Evolutionary conservation across 768 basidiomycete species (phyloP), one percentile per base, ranked within the genome.

Genomic region (Hortiboletus campestris): DNA sequence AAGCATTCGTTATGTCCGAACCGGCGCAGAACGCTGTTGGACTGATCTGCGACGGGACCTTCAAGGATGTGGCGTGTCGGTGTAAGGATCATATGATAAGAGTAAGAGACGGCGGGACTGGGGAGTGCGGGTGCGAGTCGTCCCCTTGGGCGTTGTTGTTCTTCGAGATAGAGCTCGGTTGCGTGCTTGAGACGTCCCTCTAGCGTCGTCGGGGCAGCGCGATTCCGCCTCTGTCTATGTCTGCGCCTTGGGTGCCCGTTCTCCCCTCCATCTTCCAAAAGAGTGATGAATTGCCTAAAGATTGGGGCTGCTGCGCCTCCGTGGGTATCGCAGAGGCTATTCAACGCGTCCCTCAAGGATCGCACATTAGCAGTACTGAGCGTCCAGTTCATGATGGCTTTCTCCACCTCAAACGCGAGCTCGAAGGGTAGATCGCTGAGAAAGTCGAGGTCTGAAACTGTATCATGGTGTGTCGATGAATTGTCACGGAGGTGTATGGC

Each of bases 1-100:
- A 82, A 82, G 50, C 72, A 75, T 20, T 79, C 72, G 25, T 75
- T 63, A 53, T 72, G 63, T 5, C 42, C 29, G 55, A 75, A 80
- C 14, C 72, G 70, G 9, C 73, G 74, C 20, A 76, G 59, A 32
- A 76, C 65, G 29, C 68, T 67, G 56, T 77, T 78, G 1, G 72
- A 70, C 45, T 74, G 71, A 49, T 75, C 76, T 63, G 62, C 57
- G 10, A 70, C 61, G 4, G 78, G 78, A 2, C 73, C 77, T 59
- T 77, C 76, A 35, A 78, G 57, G 45, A 74, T 67, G 31, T 69
- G 34, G 1, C 72, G 67, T 9, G 76, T 72, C 2, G 78, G 78
- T 0, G 78, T 79, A 6, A 78, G 54, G 47, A 73, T 60, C 43
- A 76, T 60, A 20, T 77, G 74, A 46, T 73, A 76, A 0, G 75